Evolutionary conservation across 495 filamentous ascomycete species (phyloP), one percentile per base, ranked within the genome.

Genomic region (Cenococcum geophilum): DNA sequence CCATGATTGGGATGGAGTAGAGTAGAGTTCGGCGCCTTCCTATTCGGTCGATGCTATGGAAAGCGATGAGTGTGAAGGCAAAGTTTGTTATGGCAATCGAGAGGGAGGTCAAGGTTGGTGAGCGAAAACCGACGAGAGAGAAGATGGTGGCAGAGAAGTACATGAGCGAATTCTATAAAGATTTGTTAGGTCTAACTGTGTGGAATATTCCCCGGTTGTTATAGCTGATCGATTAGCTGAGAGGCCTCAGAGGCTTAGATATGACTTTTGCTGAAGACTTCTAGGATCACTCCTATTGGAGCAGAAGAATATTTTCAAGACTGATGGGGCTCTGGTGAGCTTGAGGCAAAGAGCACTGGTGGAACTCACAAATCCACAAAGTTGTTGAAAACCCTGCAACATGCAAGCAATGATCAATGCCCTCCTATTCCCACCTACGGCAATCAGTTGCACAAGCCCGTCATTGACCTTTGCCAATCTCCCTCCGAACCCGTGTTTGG

Each of bases 91-190:
- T 69, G 1, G 92, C 92, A 35, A 96, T 86, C 5, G 84, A 83
- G 43, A 96, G 80, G 1, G 89, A 88, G 1, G 86, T 90, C 49
- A 92, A 78, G 0, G 89, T 95, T 25, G 92, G 92, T 18, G 83
- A 85, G 34, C 79, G 78, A 72, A 96, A 96, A 1, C 87, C 86
- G 21, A 95, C 77, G 32, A 90, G 75, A 11, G 84, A 78, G 71
- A 97, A 97, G 34, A 97, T 89, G 5, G 91, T 95, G 4, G 90
- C 89, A 6, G 89, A 92, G 72, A 92, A 96, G 71, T 97, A 97
- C 92, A 97, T 97, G 12, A 96, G 79, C 50, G 86, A 87, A 74
- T 95, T 96, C 83, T 86, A 66, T 25, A 59, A 23, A 25, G 14
- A 32, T 32, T 32, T 6, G 27, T 32, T 32, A 32, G 27, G 2